These are phyloP conservation scores for Lineolata rhizophorae DNA, from an alignment of 495 filamentous ascomycete species.

Conservation along the genomic window DNA sequence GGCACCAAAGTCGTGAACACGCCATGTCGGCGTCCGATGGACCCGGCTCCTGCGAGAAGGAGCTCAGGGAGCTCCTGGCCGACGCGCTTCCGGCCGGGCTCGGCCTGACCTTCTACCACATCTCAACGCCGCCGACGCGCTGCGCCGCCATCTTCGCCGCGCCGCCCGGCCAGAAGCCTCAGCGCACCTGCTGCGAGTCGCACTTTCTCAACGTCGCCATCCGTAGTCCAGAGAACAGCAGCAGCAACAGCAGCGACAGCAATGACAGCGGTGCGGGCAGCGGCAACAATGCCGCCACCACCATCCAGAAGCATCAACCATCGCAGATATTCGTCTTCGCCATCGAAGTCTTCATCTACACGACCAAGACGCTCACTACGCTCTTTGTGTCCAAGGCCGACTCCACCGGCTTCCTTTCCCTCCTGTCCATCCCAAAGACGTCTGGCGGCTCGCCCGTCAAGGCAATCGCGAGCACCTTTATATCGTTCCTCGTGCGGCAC, in stretches of 20 bases:
- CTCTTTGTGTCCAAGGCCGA: constrained; percentile 95
- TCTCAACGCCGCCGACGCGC: constrained; percentile 62
- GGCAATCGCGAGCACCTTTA: constrained; percentile 48
- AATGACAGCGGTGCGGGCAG: no score
- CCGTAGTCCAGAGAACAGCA: not conserved
- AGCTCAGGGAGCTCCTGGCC: no score
- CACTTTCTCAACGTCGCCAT: constrained; percentile 69
- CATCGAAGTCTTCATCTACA: constrained; percentile 45
- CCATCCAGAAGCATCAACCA: not conserved
- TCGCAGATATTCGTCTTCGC: constrained; percentile 35
- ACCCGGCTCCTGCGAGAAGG: no score
- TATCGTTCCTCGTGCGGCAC: constrained; percentile 47
- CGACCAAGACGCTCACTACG: constrained; percentile 56
- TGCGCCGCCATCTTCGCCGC: constrained; percentile 59
- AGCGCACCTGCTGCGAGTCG: constrained; percentile 64
- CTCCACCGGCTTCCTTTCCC: constrained; percentile 68
- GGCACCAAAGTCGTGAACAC: no score
- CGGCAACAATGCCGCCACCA: not conserved
- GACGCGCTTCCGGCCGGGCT: constrained; percentile 45
- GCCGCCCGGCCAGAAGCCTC: constrained; percentile 40
- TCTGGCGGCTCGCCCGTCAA: constrained; percentile 50
- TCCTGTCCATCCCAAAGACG: constrained; percentile 33
- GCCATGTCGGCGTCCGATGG: no score
- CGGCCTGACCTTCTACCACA: constrained; percentile 57
- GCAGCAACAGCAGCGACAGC: constrained; percentile 4